Base-by-base conservation (phyloP, 768 basidiomycete species). In the Guyanaporus albipodus region DNA sequence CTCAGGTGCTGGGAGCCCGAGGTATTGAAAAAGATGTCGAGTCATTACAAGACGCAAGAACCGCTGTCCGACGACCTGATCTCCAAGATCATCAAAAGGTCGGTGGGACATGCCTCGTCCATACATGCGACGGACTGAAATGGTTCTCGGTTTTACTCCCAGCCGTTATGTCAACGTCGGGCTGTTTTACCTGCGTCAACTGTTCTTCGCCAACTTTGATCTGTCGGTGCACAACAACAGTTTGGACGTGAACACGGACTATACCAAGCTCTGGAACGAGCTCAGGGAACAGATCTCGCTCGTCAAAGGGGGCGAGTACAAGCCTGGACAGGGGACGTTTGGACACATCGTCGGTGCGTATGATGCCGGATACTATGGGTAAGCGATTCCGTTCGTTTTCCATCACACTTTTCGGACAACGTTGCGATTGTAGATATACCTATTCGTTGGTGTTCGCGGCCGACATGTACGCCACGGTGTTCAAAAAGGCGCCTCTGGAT, bases 91-190 rank as follows among this genome's bases (percentile, higher is more conserved):
- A 77, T 93, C 64, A 79, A 85, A 67, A 89, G 86, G 83, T 83
- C 31, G 17, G 69, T 52, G 1, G 10, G 4, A 4, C 9, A 22
- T 7, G 2, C 2, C 2, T 33, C 19, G 31, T n/a, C 14, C 4
- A 4, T 19, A 3, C 8, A 11, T 22, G 6, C 21, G 17, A 18
- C 8, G 39, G n/a, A 6, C 5, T 21, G 15, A 33, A 31, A n/a
- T n/a, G n/a, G n/a, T 4, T 15, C 17, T 32, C 15, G 19, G 19
- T 15, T 8, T 26, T 4, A 15, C n/a, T 4, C 17, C 1, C 32
- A 82, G 81, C 53, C 82, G 82, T 52, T 89, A 90, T 50, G 84
- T 87, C 50, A 90, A 91, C 46, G 78, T 87, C 32, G 91, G 91
- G 8, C 67, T 93, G 26, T 87, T 82, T 66, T 87, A 86, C 47